Percentiles rank a stretch among this genome's conserved stretches.
Evolutionary conservation across 768 basidiomycete genomes (phyloP).

Genomic region (Ramaria rubella): DNA sequence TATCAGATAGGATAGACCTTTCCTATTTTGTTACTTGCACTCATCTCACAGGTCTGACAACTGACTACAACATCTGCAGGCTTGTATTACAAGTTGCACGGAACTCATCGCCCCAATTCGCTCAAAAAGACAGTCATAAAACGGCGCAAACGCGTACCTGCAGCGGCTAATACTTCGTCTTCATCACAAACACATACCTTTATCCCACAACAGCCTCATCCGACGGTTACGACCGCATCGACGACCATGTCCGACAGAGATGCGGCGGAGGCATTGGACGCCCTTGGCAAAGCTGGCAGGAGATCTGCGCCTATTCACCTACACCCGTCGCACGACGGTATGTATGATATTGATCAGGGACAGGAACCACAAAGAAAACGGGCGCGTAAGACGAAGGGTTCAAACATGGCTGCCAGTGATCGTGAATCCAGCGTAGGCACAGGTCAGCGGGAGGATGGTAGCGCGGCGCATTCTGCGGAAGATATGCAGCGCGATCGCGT

Average conservation of each 20-base stretch:
- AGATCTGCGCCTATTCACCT: not conserved
- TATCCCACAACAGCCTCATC: slow-evolving; percentile 4
- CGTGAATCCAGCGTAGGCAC: slow-evolving; percentile 24
- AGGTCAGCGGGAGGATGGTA: slow-evolving; percentile 36
- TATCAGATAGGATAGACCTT: slow-evolving; percentile 23
- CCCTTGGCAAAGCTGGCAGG: slow-evolving; percentile 53
- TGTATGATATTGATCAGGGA: not conserved
- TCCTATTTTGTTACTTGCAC: slow-evolving; percentile 19
- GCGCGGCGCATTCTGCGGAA: slow-evolving; percentile 51
- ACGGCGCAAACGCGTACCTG: slow-evolving; percentile 93
- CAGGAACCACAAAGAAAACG: slow-evolving; percentile 7
- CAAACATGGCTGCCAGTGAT: not conserved
- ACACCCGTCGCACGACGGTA: not conserved
- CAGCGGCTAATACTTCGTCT: slow-evolving; percentile 37
- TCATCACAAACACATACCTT: slow-evolving; percentile 7
- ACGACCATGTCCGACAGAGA: slow-evolving; percentile 71
- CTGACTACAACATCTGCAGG: slow-evolving; percentile 41
- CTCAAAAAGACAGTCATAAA: slow-evolving; percentile 99
- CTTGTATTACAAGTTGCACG: slow-evolving; percentile 97
- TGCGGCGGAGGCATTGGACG: slow-evolving; percentile 82
- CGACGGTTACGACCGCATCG: slow-evolving; percentile 1
- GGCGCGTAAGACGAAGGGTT: not conserved
- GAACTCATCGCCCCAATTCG: slow-evolving; percentile 91
- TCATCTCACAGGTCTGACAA: slow-evolving; percentile 13
- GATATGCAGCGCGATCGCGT: slow-evolving; percentile 40